Evolutionary conservation across 331 rosid genomes (phyloP).

Genomic region (Prunus yedoensis): DNA sequence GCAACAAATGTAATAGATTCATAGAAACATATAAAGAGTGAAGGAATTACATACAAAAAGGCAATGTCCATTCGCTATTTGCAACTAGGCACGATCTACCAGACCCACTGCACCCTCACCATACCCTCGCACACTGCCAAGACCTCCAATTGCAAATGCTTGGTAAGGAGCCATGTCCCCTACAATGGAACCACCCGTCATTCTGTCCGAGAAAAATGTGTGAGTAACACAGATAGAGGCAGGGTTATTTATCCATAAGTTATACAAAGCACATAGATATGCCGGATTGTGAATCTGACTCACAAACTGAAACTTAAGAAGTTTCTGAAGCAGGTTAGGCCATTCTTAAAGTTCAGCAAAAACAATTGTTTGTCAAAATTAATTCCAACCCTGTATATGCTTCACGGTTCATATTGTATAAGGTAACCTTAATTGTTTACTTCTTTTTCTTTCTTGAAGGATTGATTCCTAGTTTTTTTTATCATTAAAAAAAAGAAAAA

Average conservation of each 20-base stretch:
- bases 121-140: slow-evolving; percentile 74
- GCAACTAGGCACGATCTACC: slow-evolving; percentile 87
- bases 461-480: slow-evolving; percentile 1
- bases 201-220: slow-evolving; percentile 41
- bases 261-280: not conserved
- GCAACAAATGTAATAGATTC: slow-evolving; percentile 15
- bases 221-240: slow-evolving; percentile 1
- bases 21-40: slow-evolving; percentile 6
- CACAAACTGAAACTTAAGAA: not conserved
- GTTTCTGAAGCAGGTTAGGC: not conserved
- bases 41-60: slow-evolving; percentile 56
- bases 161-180: slow-evolving; percentile 99
- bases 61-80: slow-evolving; percentile 68
- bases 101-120: slow-evolving; percentile 94
- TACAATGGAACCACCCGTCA: slow-evolving; percentile 82
- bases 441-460: not conserved
- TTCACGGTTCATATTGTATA: not conserved
- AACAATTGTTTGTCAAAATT: not conserved
- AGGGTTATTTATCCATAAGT: slow-evolving; percentile 4
- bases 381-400: not conserved
- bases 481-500: too few species aligned
- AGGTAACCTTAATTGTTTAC: not conserved
- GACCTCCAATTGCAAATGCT: slow-evolving; percentile 85
- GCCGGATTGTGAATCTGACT: not conserved
- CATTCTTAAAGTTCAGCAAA: not conserved